A percentile compares a stretch with the other conserved stretches of the same genome.
Conservation (phyloP, 805 yeast genomes). For the Sugiyamaella qingdaonensis region DNA sequence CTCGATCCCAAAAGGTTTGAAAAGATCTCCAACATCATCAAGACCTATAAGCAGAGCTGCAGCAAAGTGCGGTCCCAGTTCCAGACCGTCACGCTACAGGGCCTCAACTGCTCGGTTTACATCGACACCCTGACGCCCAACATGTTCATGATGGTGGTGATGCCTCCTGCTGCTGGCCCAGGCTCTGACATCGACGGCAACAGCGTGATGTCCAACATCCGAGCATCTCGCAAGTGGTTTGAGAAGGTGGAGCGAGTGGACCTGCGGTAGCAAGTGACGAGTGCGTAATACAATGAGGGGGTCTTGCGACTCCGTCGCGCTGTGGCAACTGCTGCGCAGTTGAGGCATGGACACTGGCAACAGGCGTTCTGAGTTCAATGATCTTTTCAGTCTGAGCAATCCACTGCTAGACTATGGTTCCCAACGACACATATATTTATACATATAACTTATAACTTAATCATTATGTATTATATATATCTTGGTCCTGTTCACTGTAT, state of each 20-base stretch:
- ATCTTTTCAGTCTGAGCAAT: too few species aligned
- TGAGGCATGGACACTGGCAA: too few species aligned
- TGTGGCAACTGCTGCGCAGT: too few species aligned
- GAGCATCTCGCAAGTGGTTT: constrained; percentile 35
- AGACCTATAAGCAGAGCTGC: constrained; percentile 89
- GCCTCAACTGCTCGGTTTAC: constrained; percentile 36
- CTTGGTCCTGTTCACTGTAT: too few species aligned
- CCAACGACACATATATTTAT: too few species aligned
- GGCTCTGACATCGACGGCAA: constrained; percentile 27
- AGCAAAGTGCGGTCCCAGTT: constrained; percentile 83
- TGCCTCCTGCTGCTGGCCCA: constrained; percentile 29
- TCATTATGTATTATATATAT: too few species aligned
- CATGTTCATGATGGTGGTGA: constrained; percentile 42
- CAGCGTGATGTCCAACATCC: constrained; percentile 35
- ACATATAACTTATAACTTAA: too few species aligned
- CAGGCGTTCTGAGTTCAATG: background rate
- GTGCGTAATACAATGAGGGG: background rate
- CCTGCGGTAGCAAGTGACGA: background rate
- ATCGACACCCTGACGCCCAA: constrained; percentile 41
- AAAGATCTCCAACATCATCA: constrained; percentile 88
- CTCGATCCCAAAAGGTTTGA: constrained; percentile 92
- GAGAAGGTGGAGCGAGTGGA: constrained; percentile 34
- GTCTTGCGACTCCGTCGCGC: too few species aligned
- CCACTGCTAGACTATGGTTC: too few species aligned
- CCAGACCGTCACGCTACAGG: constrained; percentile 68